Conservation (phyloP, 169 alveolate species). For the Theileria equi region DNA sequence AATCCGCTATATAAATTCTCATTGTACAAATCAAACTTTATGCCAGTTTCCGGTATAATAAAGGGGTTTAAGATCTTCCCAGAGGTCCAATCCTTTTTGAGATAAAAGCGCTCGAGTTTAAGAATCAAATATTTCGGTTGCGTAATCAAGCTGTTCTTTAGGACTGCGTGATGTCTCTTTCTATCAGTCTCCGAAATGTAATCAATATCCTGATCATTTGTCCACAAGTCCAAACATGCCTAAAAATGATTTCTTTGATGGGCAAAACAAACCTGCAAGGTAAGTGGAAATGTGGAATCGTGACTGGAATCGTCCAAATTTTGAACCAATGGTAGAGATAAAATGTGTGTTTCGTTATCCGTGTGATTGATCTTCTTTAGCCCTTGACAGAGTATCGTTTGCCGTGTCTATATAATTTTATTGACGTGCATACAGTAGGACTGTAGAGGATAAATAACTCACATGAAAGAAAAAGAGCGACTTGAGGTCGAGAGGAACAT, state of each 20-base stretch:
- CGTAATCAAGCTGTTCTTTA: conserved; percentile 24
- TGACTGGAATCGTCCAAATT: too few species aligned
- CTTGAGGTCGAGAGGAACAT: neutral
- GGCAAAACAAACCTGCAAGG: too few species aligned
- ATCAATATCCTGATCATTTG: conserved; percentile 24
- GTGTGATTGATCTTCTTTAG: conserved; percentile 36
- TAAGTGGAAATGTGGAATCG: too few species aligned
- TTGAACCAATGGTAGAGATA: conserved; percentile 26
- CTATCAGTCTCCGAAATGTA: conserved; percentile 33
- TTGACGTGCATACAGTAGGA: neutral
- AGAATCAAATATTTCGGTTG: conserved; percentile 58
- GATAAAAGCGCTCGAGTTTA: conserved; percentile 65
- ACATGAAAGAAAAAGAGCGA: conserved; percentile 16
- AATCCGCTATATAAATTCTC: conserved; percentile 53
- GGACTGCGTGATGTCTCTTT: conserved; percentile 18
- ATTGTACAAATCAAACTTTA: conserved; percentile 64
- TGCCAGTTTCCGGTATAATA: conserved; percentile 53
- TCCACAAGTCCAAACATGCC: conserved; percentile 49
- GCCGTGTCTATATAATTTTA: conserved; percentile 9
- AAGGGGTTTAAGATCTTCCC: conserved; percentile 59
- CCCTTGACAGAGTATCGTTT: conserved; percentile 23
- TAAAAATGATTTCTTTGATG: too few species aligned
- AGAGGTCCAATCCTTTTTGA: conserved; percentile 66
- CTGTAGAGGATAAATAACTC: neutral
- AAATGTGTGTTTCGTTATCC: conserved; percentile 41